A percentile compares a stretch with the other conserved stretches of the same genome.
Evolutionary conservation across 1,284 basidiomycete genomes (phyloP).

Genomic region (Cutaneotrichosporon sp.): DNA sequence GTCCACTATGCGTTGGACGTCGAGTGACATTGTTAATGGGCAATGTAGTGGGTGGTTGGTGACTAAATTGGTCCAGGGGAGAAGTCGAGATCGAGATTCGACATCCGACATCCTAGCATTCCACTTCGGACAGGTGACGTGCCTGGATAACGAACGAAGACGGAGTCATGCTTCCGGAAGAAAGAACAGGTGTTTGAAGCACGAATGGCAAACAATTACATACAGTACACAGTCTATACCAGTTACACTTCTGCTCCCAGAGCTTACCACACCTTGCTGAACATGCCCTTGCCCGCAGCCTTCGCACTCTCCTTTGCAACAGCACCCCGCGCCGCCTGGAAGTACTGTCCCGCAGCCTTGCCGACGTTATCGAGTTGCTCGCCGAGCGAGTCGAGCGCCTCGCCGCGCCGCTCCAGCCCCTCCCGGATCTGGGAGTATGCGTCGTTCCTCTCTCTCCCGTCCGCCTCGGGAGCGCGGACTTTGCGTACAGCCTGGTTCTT

Average conservation of each 20-base stretch:
- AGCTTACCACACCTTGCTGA: conserved; percentile 5
- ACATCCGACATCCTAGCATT: neutral
- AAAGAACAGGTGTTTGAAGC: neutral
- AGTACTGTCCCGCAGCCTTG: conserved; percentile 39
- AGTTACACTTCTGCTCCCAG: too few species aligned
- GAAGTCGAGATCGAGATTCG: neutral
- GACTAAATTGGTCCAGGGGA: neutral
- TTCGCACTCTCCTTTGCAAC: conserved; percentile 52
- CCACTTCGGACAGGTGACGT: neutral
- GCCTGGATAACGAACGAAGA: neutral
- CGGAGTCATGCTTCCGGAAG: neutral
- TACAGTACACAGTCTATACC: neutral
- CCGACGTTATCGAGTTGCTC: conserved; percentile 44
- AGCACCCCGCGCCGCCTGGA: conserved; percentile 42
- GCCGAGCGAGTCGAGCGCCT: conserved; percentile 38
- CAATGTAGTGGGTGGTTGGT: neutral
- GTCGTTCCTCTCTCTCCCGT: conserved; percentile 44
- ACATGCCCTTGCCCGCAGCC: conserved; percentile 15
- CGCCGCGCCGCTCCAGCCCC: conserved; percentile 39
- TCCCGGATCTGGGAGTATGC: conserved; percentile 49
- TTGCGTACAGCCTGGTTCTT: conserved; percentile 21
- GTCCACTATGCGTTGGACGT: conserved; percentile 43
- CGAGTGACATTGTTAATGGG: conserved; percentile 32
- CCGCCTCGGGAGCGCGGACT: conserved; percentile 28
- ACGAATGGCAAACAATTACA: neutral